Percentiles rank a stretch among this genome's conserved stretches.
Conservation (phyloP, 2,329 filamentous ascomycete species). For the Stagonosporopsis cucurbitacearum region DNA sequence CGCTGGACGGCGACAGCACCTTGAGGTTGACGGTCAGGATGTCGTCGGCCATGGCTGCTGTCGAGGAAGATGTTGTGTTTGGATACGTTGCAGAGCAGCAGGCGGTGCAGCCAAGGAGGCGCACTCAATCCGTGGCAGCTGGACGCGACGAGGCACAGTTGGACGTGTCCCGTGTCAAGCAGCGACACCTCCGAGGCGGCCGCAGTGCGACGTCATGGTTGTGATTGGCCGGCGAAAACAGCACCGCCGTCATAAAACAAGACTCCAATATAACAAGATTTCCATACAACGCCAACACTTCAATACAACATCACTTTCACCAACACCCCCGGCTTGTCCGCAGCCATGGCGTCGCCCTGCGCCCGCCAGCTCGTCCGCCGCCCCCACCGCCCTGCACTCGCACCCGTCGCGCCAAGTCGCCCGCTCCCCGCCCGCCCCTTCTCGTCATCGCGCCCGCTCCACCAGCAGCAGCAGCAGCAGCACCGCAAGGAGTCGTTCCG, state of each 20-base stretch:
- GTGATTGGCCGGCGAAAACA: slow-evolving; percentile 29
- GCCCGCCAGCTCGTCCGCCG: slow-evolving; percentile 36
- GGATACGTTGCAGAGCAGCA: slow-evolving; percentile 39
- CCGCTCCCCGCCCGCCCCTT: slow-evolving; percentile 41
- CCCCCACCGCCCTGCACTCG: slow-evolving; percentile 21
- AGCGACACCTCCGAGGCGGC: slow-evolving; percentile 21
- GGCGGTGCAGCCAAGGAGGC: neutral
- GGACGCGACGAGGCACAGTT: too few relatives aligned
- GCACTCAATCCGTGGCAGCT: too few relatives aligned
- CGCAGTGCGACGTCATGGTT: slow-evolving; percentile 14
- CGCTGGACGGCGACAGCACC: slow-evolving; percentile 49
- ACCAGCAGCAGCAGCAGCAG: slow-evolving; percentile 46
- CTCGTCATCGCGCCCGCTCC: slow-evolving; percentile 48
- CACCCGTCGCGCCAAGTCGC: slow-evolving; percentile 22
- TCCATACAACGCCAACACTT: too few relatives aligned
- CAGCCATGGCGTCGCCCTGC: slow-evolving; percentile 36
- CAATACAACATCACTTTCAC: too few relatives aligned
- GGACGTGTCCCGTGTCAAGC: too few relatives aligned
- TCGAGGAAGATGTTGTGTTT: slow-evolving; percentile 18
- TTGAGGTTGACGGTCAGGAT: slow-evolving; percentile 43
- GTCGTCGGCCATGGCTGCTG: slow-evolving; percentile 34
- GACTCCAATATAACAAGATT: too few relatives aligned
- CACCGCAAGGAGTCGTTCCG: slow-evolving; percentile 61
- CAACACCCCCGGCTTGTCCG: too few relatives aligned
- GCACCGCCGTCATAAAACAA: too few relatives aligned